Conservation (phyloP, 2,329 filamentous ascomycete species). For the Penicillium sp. region DNA sequence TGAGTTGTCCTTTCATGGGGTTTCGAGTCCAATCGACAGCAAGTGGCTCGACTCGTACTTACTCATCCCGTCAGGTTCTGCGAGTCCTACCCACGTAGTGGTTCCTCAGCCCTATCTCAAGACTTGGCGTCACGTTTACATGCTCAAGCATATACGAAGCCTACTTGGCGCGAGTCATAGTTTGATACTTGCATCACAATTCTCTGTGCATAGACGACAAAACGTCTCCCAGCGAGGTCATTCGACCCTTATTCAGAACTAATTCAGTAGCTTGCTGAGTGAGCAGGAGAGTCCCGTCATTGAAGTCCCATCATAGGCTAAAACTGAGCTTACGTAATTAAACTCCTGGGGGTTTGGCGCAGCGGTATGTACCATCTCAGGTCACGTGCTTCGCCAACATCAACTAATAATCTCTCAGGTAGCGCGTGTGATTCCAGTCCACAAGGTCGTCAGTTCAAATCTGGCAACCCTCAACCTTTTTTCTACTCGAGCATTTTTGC, state of each 20-base stretch:
- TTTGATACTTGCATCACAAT: no score
- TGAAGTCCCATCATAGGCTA: no score
- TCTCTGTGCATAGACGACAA: no score
- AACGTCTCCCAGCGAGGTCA: neutral
- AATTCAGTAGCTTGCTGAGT: neutral
- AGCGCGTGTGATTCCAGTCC: constrained; percentile 1
- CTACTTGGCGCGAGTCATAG: neutral
- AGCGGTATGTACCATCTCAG: neutral
- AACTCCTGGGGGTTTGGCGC: neutral
- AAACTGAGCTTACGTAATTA: neutral
- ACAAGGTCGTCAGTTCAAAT: constrained; percentile 6
- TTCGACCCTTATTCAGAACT: neutral
- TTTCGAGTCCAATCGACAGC: neutral
- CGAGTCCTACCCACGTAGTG: no score
- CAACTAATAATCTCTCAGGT: neutral
- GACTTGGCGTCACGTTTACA: no score
- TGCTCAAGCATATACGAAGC: neutral
- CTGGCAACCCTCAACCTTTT: neutral
- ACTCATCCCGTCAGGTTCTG: no score
- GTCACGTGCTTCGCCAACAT: neutral
- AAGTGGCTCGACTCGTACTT: no score
- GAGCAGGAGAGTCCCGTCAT: no score
- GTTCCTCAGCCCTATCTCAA: no score
- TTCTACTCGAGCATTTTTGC: neutral
- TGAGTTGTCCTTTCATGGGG: neutral